phyloP scores from a whole-genome alignment of 352 stramenopile species.

The Globisporangium apiculatum region DNA sequence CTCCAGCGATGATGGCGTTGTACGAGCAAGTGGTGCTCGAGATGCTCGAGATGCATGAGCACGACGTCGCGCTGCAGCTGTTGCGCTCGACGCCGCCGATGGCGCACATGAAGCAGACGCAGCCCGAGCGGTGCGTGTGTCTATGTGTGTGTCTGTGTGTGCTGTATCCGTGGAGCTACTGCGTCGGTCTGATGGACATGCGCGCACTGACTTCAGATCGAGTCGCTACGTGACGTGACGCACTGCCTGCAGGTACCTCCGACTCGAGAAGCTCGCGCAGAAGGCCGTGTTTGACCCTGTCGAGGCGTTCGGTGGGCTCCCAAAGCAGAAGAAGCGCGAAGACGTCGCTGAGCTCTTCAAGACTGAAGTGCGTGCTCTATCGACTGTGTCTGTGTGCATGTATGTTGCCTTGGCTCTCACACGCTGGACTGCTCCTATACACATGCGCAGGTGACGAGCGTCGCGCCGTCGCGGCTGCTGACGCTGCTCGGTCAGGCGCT shows the following conservation, averaged over 20 bases:
- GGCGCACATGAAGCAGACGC: constrained; percentile 35
- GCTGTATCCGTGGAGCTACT: too few relatives aligned
- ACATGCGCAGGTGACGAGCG: constrained; percentile 26
- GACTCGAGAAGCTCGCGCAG: constrained; percentile 74
- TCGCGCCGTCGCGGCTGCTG: constrained; percentile 85
- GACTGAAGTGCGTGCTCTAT: constrained; percentile 36
- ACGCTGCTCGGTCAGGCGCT: constrained; percentile 84
- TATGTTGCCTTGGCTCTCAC: not conserved
- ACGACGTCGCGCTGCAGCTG: constrained; percentile 67
- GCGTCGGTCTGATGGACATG: too few relatives aligned
- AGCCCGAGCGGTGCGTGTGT: constrained; percentile 35
- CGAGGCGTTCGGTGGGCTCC: constrained; percentile 54
- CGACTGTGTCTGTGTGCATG: not conserved
- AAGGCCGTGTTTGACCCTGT: constrained; percentile 52
- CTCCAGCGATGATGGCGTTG: constrained; percentile 69
- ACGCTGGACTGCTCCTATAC: not conserved
- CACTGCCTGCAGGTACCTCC: constrained; percentile 30
- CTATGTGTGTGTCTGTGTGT: not conserved
- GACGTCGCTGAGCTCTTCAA: constrained; percentile 72
- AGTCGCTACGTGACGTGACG: not conserved
- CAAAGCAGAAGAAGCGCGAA: constrained; percentile 76
- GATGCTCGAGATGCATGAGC: constrained; percentile 80
- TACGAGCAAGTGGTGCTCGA: constrained; percentile 88
- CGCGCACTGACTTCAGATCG: too few relatives aligned
- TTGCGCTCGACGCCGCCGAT: constrained; percentile 43